Conservation (phyloP, 257 asterid genomes). For the Fraxinus excelsior region DNA sequence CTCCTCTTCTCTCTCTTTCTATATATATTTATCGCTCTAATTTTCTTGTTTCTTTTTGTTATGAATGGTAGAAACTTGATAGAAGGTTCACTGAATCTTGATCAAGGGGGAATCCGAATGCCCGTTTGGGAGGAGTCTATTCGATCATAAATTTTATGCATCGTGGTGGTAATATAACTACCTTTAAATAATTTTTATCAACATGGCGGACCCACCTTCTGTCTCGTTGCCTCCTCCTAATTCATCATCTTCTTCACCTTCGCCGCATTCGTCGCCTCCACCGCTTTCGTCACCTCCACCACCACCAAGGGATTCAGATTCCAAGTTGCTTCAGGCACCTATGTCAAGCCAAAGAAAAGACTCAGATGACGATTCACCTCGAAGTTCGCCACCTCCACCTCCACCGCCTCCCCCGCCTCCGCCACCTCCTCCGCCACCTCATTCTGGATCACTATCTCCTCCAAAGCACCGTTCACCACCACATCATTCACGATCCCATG, state of each 20-base stretch:
- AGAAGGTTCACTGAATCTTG: not conserved
- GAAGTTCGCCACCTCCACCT: slow-evolving; percentile 25
- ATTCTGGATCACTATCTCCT: slow-evolving; percentile 29
- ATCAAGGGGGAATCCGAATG: not conserved
- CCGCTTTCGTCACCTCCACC: not conserved
- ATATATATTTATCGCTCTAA: not conserved
- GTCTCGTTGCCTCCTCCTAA: slow-evolving; percentile 5
- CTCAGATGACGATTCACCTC: not conserved
- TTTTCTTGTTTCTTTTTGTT: not conserved
- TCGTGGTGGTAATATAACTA: not conserved
- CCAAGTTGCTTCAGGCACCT: not conserved
- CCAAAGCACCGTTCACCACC: slow-evolving; percentile 28
- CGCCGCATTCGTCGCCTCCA: slow-evolving; percentile 21
- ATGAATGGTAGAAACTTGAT: not conserved
- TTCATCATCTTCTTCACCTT: not conserved
- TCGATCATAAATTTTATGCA: not conserved
- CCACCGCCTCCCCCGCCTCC: slow-evolving; percentile 32
- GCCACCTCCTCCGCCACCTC: slow-evolving; percentile 32
- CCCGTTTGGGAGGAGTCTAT: not conserved
- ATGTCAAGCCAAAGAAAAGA: not conserved
- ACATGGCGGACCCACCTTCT: not conserved
- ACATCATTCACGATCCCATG: not conserved
- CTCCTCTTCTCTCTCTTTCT: not conserved
- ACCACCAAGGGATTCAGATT: not conserved
- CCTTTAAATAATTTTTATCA: not conserved